These are phyloP conservation scores for Trichosporon sp. DNA, from an alignment of 1,284 basidiomycete genomes.

Conservation along the genomic window DNA sequence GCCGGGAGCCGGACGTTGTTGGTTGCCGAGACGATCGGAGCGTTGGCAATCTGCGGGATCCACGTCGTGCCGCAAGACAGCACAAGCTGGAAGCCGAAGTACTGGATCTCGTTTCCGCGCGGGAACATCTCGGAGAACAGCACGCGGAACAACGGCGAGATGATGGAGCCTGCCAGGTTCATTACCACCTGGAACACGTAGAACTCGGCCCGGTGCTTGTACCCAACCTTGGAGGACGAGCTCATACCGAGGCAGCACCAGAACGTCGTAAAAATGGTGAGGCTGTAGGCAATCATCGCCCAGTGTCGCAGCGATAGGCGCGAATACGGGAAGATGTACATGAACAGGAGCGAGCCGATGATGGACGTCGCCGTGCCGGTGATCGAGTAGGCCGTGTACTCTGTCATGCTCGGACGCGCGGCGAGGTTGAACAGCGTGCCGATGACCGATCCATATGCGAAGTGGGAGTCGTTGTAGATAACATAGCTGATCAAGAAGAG, in stretches of 20 bases:
- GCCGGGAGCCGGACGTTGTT: slow-evolving; percentile 12
- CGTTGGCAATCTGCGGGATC: slow-evolving; percentile 13
- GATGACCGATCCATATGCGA: slow-evolving; percentile 8
- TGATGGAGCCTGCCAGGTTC: slow-evolving; percentile 6
- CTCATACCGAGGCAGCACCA: slow-evolving; percentile 12
- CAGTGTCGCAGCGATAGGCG: slow-evolving; percentile 9
- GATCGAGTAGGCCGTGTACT: slow-evolving; percentile 10
- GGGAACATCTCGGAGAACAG: slow-evolving; percentile 13
- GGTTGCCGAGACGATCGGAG: slow-evolving; percentile 10
- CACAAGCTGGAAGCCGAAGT: slow-evolving; percentile 11
- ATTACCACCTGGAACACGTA: slow-evolving; percentile 9
- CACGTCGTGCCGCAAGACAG: slow-evolving; percentile 8
- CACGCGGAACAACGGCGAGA: slow-evolving; percentile 10
- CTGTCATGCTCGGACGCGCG: slow-evolving; percentile 1
- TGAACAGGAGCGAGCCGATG: slow-evolving; percentile 3
- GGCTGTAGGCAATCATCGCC: slow-evolving; percentile 4
- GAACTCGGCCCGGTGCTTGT: slow-evolving; percentile 14
- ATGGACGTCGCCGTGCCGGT: slow-evolving; percentile 5
- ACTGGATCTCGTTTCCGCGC: slow-evolving; percentile 12
- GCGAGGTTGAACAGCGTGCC: slow-evolving; percentile 8
- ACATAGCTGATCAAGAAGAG: slow-evolving; percentile 10
- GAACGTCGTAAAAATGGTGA: slow-evolving; percentile 2
- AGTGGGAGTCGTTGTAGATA: slow-evolving; percentile 13
- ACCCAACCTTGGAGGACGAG: not conserved
- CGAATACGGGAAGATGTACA: slow-evolving; percentile 6